Evolutionary conservation across 2,329 filamentous ascomycete species (phyloP).

Genomic region (Aspergillus thermomutatus): DNA sequence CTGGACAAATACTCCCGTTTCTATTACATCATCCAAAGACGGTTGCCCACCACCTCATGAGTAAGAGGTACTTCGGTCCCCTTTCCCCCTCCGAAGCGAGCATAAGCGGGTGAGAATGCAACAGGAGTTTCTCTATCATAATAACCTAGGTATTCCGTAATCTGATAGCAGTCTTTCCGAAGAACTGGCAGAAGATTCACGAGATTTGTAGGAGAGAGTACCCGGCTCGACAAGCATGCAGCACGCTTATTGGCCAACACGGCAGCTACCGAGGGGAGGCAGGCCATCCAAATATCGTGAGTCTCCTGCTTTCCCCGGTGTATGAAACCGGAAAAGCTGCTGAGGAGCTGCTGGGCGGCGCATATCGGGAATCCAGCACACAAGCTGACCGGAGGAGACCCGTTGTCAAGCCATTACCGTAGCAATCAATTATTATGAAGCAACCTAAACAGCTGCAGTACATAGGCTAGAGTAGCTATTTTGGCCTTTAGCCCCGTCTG

Average conservation of each 20-base stretch:
- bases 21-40: conserved; percentile 15
- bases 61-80: neutral
- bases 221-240: conserved; percentile 15
- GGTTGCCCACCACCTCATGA: neutral
- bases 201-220: conserved; percentile 23
- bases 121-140: neutral
- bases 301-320: conserved; percentile 43
- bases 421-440: neutral
- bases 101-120: conserved; percentile 5
- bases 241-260: conserved; percentile 26
- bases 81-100: neutral
- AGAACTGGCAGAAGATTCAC: conserved; percentile 28
- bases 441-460: neutral
- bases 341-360: conserved; percentile 27
- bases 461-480: neutral
- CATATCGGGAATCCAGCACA: conserved; percentile 24
- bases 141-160: conserved; percentile 22
- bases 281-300: conserved; percentile 29
- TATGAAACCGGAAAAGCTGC: conserved; percentile 40
- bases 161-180: conserved; percentile 8
- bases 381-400: conserved; percentile 15
- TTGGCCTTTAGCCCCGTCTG: conserved; percentile 24
- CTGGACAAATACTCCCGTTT: too few relatives aligned
- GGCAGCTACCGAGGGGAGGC: conserved; percentile 27
- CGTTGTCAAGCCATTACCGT: conserved; percentile 6